Conservation (phyloP, 2,329 filamentous ascomycete genomes). For the Aspergillus fumigatiaffinis region DNA sequence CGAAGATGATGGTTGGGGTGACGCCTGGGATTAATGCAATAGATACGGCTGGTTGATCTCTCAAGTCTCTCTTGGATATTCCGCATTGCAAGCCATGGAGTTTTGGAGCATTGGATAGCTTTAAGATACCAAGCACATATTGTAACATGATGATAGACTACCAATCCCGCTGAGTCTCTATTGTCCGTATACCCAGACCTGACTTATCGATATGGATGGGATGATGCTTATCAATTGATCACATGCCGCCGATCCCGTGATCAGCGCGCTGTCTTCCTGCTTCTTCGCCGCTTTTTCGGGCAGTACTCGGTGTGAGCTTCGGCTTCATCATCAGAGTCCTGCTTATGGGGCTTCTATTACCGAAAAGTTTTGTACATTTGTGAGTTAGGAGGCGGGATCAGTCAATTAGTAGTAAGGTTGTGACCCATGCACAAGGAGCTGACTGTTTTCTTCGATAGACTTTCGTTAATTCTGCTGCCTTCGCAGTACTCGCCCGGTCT, state of each 20-base stretch:
- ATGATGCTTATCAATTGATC: constrained; percentile 2
- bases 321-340: neutral
- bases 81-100: neutral
- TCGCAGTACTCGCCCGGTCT: constrained; percentile 4
- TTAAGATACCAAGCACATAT: constrained; percentile 6
- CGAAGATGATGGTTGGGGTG: constrained; percentile 47
- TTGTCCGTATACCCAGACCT: neutral
- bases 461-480: constrained; percentile 31
- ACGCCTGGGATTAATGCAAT: constrained; percentile 43
- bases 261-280: constrained; percentile 2
- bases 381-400: neutral
- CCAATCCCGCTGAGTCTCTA: neutral
- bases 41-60: neutral
- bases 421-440: constrained; percentile 2
- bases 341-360: neutral
- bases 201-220: neutral
- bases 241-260: constrained; percentile 14
- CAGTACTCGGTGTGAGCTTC: neutral
- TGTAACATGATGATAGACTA: neutral
- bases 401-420: neutral
- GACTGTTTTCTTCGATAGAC: neutral
- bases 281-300: constrained; percentile 3
- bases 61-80: neutral
- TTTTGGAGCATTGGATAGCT: neutral
- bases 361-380: neutral